Conservation (phyloP, 1,139 yeast genomes). For the Yamadazyma jaroonii region DNA sequence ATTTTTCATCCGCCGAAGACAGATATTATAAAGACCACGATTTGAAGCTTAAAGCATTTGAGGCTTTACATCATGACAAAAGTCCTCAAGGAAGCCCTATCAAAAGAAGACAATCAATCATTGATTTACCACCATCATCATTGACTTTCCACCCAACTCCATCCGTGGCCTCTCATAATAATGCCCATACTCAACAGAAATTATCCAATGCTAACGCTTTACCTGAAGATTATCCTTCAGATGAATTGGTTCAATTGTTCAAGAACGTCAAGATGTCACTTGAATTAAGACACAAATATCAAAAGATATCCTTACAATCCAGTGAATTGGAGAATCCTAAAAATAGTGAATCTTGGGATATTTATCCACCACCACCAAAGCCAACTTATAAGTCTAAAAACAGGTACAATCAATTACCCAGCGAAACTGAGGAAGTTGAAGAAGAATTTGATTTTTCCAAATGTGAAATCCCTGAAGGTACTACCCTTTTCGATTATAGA, state of each 20-base stretch:
- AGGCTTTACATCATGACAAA: constrained; percentile 38
- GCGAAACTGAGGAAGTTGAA: constrained; percentile 25
- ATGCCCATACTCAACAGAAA: constrained; percentile 12
- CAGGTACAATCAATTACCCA: constrained; percentile 52
- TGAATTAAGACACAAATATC: constrained; percentile 74
- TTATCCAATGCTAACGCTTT: constrained; percentile 46
- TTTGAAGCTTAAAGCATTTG: constrained; percentile 65
- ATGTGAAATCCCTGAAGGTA: constrained; percentile 64
- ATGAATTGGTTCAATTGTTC: constrained; percentile 69
- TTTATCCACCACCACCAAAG: constrained; percentile 92
- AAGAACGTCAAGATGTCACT: constrained; percentile 69
- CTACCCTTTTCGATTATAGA: constrained; percentile 44
- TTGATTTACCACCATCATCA: constrained; percentile 42
- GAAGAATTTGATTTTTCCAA: constrained; percentile 59
- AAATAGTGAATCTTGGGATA: constrained; percentile 65
- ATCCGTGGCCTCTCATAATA: constrained; percentile 14
- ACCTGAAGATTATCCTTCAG: constrained; percentile 66
- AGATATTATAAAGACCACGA: constrained; percentile 64
- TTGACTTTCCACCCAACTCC: constrained; percentile 24
- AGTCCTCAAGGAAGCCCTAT: constrained; percentile 20
- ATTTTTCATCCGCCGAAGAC: constrained; percentile 69
- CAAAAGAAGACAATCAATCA: constrained; percentile 50
- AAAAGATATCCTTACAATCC: constrained; percentile 62
- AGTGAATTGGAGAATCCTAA: constrained; percentile 79
- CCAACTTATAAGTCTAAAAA: constrained; percentile 81